Percentiles rank a stretch among this genome's conserved stretches.
Evolutionary conservation across 1,139 yeast species (phyloP).

Genomic region (Debaryomycetaceae sp.): DNA sequence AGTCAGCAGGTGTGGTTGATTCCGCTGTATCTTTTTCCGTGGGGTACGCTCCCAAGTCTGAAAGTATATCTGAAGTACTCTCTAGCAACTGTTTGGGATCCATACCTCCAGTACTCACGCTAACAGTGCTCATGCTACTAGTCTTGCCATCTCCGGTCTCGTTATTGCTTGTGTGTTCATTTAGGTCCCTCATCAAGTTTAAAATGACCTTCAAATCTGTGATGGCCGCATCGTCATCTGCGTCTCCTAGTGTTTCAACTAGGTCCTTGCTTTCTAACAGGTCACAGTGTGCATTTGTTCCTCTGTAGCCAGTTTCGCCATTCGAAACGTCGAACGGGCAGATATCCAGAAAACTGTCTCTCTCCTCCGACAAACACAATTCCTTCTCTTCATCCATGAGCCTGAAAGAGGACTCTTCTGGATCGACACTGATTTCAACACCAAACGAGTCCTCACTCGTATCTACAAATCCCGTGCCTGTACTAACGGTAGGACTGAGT

Average conservation of each 20-base stretch:
- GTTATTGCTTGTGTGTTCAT: neutral
- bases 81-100: neutral
- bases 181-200: conserved; percentile 2
- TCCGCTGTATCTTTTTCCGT: neutral
- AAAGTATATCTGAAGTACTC: neutral
- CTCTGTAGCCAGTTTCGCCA: neutral
- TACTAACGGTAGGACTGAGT: neutral
- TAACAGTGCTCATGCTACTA: neutral
- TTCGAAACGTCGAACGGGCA: neutral
- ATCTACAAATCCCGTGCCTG: neutral
- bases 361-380: neutral
- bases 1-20: neutral
- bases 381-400: neutral
- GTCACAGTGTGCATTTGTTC: neutral
- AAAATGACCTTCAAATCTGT: conserved; percentile 3
- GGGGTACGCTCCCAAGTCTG: neutral
- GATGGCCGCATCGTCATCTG: conserved; percentile 1
- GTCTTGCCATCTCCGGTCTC: neutral
- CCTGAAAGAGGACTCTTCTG: neutral
- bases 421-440: neutral
- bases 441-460: neutral
- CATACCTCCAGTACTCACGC: neutral
- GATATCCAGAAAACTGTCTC: neutral
- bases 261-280: neutral
- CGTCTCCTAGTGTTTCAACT: neutral